phyloP scores from a whole-genome alignment of 495 filamentous ascomycete species.

The Aspergillus wentii region DNA sequence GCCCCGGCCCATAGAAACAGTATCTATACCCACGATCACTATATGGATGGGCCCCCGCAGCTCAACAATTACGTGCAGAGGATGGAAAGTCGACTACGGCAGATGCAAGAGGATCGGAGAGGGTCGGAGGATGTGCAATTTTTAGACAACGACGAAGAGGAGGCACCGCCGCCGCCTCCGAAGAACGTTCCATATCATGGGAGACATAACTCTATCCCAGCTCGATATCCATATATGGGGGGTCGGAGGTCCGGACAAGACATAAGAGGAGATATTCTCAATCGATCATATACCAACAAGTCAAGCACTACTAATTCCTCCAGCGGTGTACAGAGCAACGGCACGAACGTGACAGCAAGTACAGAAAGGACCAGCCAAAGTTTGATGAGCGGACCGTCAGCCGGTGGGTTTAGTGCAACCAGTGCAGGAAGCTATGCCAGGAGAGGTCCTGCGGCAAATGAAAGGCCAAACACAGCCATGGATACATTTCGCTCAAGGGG shows the following conservation, averaged over 20 bases:
- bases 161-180: conserved; percentile 56
- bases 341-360: conserved; percentile 66
- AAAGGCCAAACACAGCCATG: conserved; percentile 49
- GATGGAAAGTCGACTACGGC: conserved; percentile 77
- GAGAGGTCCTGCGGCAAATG: conserved; percentile 48
- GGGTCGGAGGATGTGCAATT: conserved; percentile 29
- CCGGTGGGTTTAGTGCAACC: conserved; percentile 86
- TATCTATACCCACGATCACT: conserved; percentile 39
- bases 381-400: conserved; percentile 89
- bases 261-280: conserved; percentile 62
- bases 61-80: conserved; percentile 80
- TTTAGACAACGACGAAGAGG: conserved; percentile 44
- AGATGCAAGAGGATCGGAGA: conserved; percentile 58
- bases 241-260: conserved; percentile 83
- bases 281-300: conserved; percentile 79
- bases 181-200: conserved; percentile 49
- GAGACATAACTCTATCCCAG: conserved; percentile 42
- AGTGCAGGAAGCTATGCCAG: conserved; percentile 90
- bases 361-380: conserved; percentile 77
- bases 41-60: conserved; percentile 59
- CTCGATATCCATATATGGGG: conserved; percentile 35
- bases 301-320: conserved; percentile 75
- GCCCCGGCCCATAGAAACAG: conserved; percentile 27
- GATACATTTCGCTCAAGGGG: conserved; percentile 37
- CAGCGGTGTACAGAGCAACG: conserved; percentile 61